Evolutionary conservation across 179 eudicot genomes (phyloP).

Genomic region (Beta lomatogona): DNA sequence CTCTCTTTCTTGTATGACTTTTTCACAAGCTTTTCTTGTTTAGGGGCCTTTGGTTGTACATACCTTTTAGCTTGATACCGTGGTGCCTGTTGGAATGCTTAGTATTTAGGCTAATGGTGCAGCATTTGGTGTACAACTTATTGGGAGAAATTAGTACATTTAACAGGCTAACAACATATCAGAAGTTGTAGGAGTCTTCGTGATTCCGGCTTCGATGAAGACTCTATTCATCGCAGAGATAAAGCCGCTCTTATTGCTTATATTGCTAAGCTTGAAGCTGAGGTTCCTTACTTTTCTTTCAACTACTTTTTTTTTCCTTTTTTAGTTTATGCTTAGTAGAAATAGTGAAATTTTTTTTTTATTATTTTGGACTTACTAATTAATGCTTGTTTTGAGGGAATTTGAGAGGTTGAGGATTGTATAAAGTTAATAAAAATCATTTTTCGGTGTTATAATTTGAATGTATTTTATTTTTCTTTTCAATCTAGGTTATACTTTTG

Average conservation of each 20-base stretch:
- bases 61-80: neutral
- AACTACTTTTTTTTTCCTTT: neutral
- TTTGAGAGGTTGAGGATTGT: too few relatives aligned
- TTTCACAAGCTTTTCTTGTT: too few relatives aligned
- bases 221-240: slow-evolving; percentile 81
- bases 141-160: neutral
- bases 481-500: neutral
- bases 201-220: slow-evolving; percentile 86
- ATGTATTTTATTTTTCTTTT: neutral
- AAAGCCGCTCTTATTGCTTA: slow-evolving; percentile 91
- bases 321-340: neutral
- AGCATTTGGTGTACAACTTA: neutral
- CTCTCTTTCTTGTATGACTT: neutral
- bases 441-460: neutral
- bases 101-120: too few relatives aligned
- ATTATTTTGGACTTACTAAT: too few relatives aligned
- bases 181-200: slow-evolving; percentile 82
- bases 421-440: too few relatives aligned
- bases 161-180: too few relatives aligned
- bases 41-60: too few relatives aligned
- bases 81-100: neutral
- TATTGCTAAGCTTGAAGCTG: slow-evolving; percentile 86
- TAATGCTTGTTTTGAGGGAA: too few relatives aligned
- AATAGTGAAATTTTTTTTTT: too few relatives aligned
- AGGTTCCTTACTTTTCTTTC: slow-evolving; percentile 44